Evolutionary conservation across 768 basidiomycete species (phyloP).

Genomic region (Coprinopsis sp.): DNA sequence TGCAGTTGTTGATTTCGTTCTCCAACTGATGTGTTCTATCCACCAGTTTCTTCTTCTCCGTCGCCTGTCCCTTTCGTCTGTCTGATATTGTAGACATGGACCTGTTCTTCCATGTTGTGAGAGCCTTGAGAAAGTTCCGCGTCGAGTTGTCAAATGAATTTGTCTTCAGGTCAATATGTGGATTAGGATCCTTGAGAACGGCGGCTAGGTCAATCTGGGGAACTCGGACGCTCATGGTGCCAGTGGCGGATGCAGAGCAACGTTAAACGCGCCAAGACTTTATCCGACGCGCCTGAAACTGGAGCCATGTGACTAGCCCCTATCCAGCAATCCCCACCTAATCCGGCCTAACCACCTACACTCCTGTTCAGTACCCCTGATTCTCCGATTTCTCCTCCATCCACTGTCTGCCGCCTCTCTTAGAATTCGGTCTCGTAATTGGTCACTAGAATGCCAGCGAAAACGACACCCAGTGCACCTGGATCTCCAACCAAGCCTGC

Average conservation of each 20-base stretch:
- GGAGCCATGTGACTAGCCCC: conserved; percentile 5
- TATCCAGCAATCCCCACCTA: conserved; percentile 1
- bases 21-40: conserved; percentile 65
- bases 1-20: conserved; percentile 68
- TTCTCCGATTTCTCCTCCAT: background rate
- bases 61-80: conserved; percentile 54
- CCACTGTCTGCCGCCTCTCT: background rate
- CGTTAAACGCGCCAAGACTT: background rate
- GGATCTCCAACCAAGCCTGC: conserved; percentile 25
- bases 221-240: conserved; percentile 25
- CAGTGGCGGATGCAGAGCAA: background rate
- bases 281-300: background rate
- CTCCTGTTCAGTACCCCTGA: conserved; percentile 5
- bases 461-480: background rate
- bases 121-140: conserved; percentile 66
- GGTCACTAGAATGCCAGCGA: conserved; percentile 10
- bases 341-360: background rate
- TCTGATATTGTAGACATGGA: conserved; percentile 68
- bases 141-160: conserved; percentile 62
- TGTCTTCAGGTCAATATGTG: conserved; percentile 61
- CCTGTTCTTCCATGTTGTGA: conserved; percentile 66
- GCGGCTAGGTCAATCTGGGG: conserved; percentile 61
- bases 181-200: conserved; percentile 49
- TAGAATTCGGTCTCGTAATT: conserved; percentile 3
- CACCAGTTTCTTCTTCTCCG: conserved; percentile 55